phyloP scores from a whole-genome alignment of 164 flowering plant species.

The Liquidambar formosana region DNA sequence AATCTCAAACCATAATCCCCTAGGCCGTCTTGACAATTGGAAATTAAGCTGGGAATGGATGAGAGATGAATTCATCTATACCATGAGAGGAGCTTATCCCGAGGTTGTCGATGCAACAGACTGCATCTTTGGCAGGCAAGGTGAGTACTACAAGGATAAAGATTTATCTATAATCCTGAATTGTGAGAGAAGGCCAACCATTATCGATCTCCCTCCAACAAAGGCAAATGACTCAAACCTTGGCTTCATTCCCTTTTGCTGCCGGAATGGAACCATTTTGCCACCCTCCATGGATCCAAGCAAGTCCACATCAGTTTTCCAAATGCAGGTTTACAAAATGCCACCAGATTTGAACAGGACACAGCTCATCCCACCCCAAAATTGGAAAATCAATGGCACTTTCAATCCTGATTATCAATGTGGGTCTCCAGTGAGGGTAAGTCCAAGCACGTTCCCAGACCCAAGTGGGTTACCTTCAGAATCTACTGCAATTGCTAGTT shows the following conservation, averaged over 20 bases:
- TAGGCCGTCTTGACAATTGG: slow-evolving; percentile 68
- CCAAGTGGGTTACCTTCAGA: slow-evolving; percentile 36
- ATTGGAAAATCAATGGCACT: slow-evolving; percentile 48
- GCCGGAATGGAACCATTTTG: slow-evolving; percentile 56
- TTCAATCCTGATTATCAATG: slow-evolving; percentile 50
- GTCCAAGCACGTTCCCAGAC: slow-evolving; percentile 47
- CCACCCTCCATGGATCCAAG: slow-evolving; percentile 55
- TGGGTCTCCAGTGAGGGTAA: slow-evolving; percentile 53
- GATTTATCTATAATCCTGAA: slow-evolving; percentile 52
- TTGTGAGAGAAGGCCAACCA: slow-evolving; percentile 50
- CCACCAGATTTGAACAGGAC: slow-evolving; percentile 55
- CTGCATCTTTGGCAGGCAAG: slow-evolving; percentile 52
- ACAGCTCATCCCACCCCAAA: slow-evolving; percentile 45
- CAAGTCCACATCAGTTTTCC: slow-evolving; percentile 47
- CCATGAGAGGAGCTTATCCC: slow-evolving; percentile 61
- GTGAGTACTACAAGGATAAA: slow-evolving; percentile 28
- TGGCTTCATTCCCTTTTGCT: slow-evolving; percentile 54
- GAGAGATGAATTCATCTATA: slow-evolving; percentile 52
- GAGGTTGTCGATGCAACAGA: slow-evolving; percentile 37
- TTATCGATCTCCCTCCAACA: slow-evolving; percentile 48
- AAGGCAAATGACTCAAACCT: slow-evolving; percentile 46
- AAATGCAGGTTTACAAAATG: slow-evolving; percentile 58
- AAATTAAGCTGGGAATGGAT: slow-evolving; percentile 62
- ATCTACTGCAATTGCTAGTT: slow-evolving; percentile 47
- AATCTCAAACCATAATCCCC: slow-evolving; percentile 54